A percentile compares a stretch with the other conserved stretches of the same genome.
These are phyloP conservation scores for Dactylonectria estremocensis DNA, from an alignment of 2,329 filamentous ascomycete species.

Conservation along the genomic window DNA sequence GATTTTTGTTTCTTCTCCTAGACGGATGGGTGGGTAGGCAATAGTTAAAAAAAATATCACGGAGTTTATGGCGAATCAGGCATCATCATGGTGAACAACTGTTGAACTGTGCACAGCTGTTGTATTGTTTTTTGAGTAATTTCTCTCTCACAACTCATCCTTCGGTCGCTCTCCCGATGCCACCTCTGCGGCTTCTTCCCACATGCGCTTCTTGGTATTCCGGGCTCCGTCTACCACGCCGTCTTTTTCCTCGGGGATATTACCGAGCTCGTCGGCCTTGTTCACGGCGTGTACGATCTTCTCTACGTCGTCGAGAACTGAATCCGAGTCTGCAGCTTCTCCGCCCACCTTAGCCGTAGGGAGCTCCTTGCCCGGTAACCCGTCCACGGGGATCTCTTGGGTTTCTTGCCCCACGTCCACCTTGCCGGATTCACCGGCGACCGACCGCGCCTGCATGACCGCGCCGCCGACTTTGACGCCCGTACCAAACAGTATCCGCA, in stretches of 20 bases:
- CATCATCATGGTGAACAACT: slow-evolving; percentile 14
- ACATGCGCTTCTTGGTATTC: slow-evolving; percentile 52
- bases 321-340: slow-evolving; percentile 50
- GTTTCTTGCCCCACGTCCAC: slow-evolving; percentile 47
- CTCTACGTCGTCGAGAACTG: slow-evolving; percentile 68
- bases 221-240: slow-evolving; percentile 28
- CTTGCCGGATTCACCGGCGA: slow-evolving; percentile 44
- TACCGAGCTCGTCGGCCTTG: slow-evolving; percentile 47
- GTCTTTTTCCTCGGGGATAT: slow-evolving; percentile 35
- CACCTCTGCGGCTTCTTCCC: slow-evolving; percentile 44
- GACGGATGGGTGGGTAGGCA: slow-evolving; percentile 21
- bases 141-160: slow-evolving; percentile 56
- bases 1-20: slow-evolving; percentile 6
- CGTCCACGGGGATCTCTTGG: slow-evolving; percentile 51
- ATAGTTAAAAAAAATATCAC: slow-evolving; percentile 20
- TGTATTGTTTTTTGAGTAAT: slow-evolving; percentile 8
- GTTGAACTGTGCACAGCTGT: background rate
- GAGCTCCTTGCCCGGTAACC: slow-evolving; percentile 59
- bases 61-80: slow-evolving; percentile 27
- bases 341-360: slow-evolving; percentile 65
- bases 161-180: slow-evolving; percentile 50
- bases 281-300: slow-evolving; percentile 67
- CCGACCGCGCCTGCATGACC: slow-evolving; percentile 58
- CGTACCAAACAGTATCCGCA: slow-evolving; percentile 76
- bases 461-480: slow-evolving; percentile 69